Evolutionary conservation across 768 basidiomycete genomes (phyloP).

Genomic region (Porphyrellus cyaneotinctus): DNA sequence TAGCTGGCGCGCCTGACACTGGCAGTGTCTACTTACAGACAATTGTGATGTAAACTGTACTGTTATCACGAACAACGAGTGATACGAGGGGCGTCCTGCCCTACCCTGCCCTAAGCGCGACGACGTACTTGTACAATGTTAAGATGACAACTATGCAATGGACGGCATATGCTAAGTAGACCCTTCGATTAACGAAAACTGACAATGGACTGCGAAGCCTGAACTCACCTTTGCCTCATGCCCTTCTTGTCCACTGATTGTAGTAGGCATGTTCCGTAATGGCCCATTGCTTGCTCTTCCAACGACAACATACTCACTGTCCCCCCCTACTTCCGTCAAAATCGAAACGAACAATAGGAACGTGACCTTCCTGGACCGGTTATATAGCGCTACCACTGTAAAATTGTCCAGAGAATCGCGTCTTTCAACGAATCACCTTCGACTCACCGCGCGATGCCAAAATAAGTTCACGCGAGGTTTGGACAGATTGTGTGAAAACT

Average conservation of each 20-base stretch:
- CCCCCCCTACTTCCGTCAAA: neutral
- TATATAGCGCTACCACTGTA: conserved; percentile 18
- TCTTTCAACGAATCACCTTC: neutral
- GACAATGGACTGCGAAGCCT: neutral
- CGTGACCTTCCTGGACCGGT: neutral
- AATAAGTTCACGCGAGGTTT: neutral
- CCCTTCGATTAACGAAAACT: neutral
- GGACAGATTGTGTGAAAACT: neutral
- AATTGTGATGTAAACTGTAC: conserved; percentile 3
- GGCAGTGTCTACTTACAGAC: conserved; percentile 10
- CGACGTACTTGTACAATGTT: conserved; percentile 19
- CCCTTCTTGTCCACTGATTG: neutral
- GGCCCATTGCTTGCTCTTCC: neutral
- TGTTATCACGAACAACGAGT: conserved; percentile 17
- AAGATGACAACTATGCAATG: conserved; percentile 16
- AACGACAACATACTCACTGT: conserved; percentile 1
- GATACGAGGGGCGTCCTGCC: conserved; percentile 19
- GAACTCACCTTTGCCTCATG: conserved; percentile 9
- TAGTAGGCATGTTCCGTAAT: conserved; percentile 12
- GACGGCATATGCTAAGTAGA: conserved; percentile 9
- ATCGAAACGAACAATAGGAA: neutral
- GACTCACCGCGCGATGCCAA: conserved; percentile 13
- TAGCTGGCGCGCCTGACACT: neutral
- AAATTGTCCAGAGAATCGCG: neutral
- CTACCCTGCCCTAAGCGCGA: conserved; percentile 9